Evolutionary conservation across 192 early-diverging fungal genomes (phyloP).

Genomic region (Umbelopsis vinacea): DNA sequence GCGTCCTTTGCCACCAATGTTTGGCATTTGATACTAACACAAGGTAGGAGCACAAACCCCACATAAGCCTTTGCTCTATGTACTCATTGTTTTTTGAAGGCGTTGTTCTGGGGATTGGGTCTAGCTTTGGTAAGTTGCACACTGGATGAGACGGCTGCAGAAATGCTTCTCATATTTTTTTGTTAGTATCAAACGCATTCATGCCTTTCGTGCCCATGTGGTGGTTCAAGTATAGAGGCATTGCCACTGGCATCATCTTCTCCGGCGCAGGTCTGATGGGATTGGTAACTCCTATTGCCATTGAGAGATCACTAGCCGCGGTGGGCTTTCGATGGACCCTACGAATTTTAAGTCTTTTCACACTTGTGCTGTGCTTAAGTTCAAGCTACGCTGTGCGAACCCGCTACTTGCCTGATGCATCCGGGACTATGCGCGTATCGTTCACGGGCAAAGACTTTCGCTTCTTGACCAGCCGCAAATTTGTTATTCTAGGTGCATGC

Average conservation of each 20-base stretch:
- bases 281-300: not conserved
- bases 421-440: not conserved
- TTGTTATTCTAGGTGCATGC: not conserved
- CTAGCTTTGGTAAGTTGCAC: not conserved
- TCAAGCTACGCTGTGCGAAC: constrained; percentile 2
- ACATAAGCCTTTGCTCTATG: too few species aligned
- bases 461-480: constrained; percentile 1
- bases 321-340: constrained; percentile 24
- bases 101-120: not conserved
- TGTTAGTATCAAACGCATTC: constrained; percentile 15
- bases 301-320: constrained; percentile 1
- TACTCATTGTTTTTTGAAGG: too few species aligned
- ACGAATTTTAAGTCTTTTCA: constrained; percentile 15
- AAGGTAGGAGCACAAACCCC: not conserved
- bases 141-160: not conserved
- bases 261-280: constrained; percentile 21
- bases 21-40: constrained; percentile 5
- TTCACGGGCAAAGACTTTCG: constrained; percentile 6
- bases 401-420: constrained; percentile 20
- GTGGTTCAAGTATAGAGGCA: constrained; percentile 20
- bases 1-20: constrained; percentile 2
- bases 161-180: not conserved
- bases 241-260: constrained; percentile 20
- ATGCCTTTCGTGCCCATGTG: constrained; percentile 27
- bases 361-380: constrained; percentile 4